Percentiles rank a stretch among this genome's conserved stretches.
These are phyloP conservation scores for Grigorovia yakushimaensis DNA, from an alignment of 805 yeast species.

Conservation along the genomic window DNA sequence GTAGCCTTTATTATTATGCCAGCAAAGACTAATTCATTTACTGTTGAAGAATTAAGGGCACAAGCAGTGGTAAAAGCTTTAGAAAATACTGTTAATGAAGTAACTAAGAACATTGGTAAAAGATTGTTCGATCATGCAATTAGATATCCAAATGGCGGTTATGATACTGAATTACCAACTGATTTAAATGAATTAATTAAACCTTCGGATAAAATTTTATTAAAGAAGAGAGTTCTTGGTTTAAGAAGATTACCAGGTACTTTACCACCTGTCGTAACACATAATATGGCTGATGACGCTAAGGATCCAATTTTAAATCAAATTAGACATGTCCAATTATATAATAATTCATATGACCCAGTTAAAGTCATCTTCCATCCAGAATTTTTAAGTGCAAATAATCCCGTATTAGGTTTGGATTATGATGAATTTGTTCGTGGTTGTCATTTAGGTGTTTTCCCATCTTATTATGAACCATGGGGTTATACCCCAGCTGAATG, in stretches of 20 bases:
- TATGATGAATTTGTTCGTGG: slow-evolving; percentile 98
- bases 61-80: slow-evolving; percentile 92
- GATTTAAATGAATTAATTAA: slow-evolving; percentile 73
- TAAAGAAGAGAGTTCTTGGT: slow-evolving; percentile 89
- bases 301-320: slow-evolving; percentile 87
- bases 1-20: slow-evolving; percentile 99
- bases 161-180: slow-evolving; percentile 60
- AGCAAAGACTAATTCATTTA: slow-evolving; percentile 85
- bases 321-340: slow-evolving; percentile 81
- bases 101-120: slow-evolving; percentile 76
- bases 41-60: slow-evolving; percentile 90
- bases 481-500: slow-evolving; percentile 99
- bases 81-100: slow-evolving; percentile 80
- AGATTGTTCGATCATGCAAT: slow-evolving; percentile 87
- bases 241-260: slow-evolving; percentile 63
- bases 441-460: slow-evolving; percentile 96
- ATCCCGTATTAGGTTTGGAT: slow-evolving; percentile 86
- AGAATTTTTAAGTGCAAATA: slow-evolving; percentile 87
- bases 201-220: slow-evolving; percentile 77
- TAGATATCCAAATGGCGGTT: slow-evolving; percentile 39
- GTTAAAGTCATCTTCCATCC: slow-evolving; percentile 97
- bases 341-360: slow-evolving; percentile 81
- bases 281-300: slow-evolving; percentile 89
- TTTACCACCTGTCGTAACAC: slow-evolving; percentile 93
- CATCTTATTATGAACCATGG: slow-evolving; percentile 98